Conservation (phyloP, 352 stramenopile species). For the Phytophthora aleatoria region DNA sequence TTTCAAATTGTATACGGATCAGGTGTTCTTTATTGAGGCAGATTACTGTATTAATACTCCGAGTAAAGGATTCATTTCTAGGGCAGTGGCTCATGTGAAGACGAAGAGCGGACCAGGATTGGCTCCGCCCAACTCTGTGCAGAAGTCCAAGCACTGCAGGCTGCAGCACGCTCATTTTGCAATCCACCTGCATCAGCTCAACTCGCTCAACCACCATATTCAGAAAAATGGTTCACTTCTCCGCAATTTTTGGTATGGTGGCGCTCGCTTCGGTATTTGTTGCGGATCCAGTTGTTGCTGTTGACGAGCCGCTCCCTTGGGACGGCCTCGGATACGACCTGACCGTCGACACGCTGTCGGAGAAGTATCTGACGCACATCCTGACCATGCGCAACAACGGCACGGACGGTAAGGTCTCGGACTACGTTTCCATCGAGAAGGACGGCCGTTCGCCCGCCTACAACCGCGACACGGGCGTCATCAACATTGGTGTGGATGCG, state of each 20-base stretch:
- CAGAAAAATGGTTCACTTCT: conserved; percentile 7
- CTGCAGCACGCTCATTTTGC: neutral
- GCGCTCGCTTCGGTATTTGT: neutral
- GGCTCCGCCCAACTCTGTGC: conserved; percentile 1
- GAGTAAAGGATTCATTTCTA: no score
- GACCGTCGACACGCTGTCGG: conserved; percentile 44
- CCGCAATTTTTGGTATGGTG: conserved; percentile 2
- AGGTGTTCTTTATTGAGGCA: no score
- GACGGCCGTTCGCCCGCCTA: conserved; percentile 46
- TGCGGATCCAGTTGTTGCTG: neutral
- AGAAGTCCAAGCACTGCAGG: neutral
- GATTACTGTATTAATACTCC: no score
- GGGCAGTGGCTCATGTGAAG: neutral
- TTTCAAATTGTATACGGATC: no score
- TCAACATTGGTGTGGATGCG: conserved; percentile 13
- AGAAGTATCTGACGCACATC: conserved; percentile 64
- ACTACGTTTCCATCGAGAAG: conserved; percentile 47
- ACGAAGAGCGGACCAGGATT: conserved; percentile 1
- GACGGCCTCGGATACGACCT: conserved; percentile 49
- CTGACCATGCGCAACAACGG: conserved; percentile 51
- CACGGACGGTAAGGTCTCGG: conserved; percentile 31
- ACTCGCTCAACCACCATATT: neutral
- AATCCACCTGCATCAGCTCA: neutral
- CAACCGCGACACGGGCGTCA: conserved; percentile 42
- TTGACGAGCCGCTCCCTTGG: conserved; percentile 39